Conservation (phyloP, 2,329 filamentous ascomycete genomes). For the Raffaelea albimanens region DNA sequence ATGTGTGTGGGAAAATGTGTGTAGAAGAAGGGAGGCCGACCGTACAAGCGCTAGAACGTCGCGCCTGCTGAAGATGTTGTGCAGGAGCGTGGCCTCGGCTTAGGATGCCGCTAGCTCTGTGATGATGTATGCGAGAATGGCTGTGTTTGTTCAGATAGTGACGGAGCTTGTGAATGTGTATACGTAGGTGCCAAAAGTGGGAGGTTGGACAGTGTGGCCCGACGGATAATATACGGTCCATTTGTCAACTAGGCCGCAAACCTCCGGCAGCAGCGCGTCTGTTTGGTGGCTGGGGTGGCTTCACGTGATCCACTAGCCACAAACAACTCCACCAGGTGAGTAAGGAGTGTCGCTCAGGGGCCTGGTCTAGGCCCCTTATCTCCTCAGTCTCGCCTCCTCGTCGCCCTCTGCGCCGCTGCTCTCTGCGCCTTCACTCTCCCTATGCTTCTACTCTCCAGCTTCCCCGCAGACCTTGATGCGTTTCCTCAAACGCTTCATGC, state of each 20-base stretch:
- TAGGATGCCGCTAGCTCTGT: slow-evolving; percentile 1
- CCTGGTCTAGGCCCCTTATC: no score
- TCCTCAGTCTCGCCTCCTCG: no score
- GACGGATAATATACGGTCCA: slow-evolving; percentile 13
- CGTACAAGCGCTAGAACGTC: no score
- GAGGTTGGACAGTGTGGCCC: slow-evolving; percentile 15
- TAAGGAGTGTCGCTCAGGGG: no score
- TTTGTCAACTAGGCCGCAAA: slow-evolving; percentile 1
- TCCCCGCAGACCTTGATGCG: no score
- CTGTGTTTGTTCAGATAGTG: neutral
- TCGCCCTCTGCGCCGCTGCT: no score
- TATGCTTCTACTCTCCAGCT: no score
- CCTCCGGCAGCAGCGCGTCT: neutral
- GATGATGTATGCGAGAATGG: slow-evolving; percentile 4
- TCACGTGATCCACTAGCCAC: slow-evolving; percentile 7
- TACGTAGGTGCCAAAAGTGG: slow-evolving; percentile 9
- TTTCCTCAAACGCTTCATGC: no score
- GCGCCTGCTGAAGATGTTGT: no score
- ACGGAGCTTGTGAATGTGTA: slow-evolving; percentile 9
- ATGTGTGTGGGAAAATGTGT: no score
- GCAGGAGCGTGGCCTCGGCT: neutral
- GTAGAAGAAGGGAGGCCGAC: no score
- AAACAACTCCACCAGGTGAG: neutral
- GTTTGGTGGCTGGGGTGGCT: neutral
- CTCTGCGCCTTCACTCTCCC: no score